Evolutionary conservation across 257 asterid species (phyloP), one percentile per base, ranked within the genome.

Genomic region (Echium plantagineum): DNA sequence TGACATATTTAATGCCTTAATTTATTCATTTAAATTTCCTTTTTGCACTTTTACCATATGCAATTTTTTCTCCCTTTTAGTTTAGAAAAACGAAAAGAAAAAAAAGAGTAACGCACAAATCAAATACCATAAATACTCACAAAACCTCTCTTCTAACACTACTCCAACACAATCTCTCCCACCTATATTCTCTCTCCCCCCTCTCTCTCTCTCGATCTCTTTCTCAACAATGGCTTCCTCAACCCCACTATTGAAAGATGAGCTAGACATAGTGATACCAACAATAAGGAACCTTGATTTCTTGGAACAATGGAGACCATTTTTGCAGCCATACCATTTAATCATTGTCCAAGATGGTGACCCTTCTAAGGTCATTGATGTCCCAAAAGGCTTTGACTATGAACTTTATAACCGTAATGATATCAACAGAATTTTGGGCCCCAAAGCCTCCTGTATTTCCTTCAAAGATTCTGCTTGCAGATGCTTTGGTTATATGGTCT

Each of bases 331-430:
- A 21, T 77, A 73, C 63, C 79, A 77, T 67, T 62, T 77, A 68
- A 77, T 77, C 67, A 77, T 77, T 21, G 73, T 77, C 4, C 82
- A 77, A 65, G 82, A 77, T 58, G 79, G 82, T 5, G 79, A 77
- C 47, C 79, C 79, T 2, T 63, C 54, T 21, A 73, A 62, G 55
- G 66, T 51, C 5, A 73, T 77, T n/a, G 61, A 67, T 35, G 79
- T 77, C 31, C 82, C 82, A 1, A 55, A 77, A 18, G 82, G 82
- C 18, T 77, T 70, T 66, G 75, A 77, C 26, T 77, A 73, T 32
- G 82, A 77, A 38, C 79, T 77, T 26, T 73, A 67, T 38, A 77
- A 73, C 54, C 66, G 79, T 9, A 71, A 77, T 53, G 82, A 77
- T 38, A 73, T 77, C 22, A 73, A 70, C 5, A 15, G 72, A 58